Base-by-base conservation (phyloP, 2,329 filamentous ascomycete species). In the Aspergillus ustus region DNA sequence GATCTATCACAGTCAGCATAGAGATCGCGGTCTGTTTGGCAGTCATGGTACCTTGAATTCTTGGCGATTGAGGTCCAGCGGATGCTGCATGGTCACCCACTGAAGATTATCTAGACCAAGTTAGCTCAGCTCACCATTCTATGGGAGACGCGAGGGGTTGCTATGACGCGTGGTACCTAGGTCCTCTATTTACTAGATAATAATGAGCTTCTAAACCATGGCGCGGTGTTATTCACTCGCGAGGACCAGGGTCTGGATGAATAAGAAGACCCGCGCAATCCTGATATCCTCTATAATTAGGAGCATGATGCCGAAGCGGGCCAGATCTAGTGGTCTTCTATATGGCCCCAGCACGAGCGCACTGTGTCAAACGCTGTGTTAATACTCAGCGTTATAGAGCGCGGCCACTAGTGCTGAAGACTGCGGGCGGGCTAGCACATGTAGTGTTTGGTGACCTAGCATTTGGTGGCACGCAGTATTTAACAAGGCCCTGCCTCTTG, bases 211-310 rank as follows among this genome's bases (percentile, higher is more conserved):
- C 34, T 9, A 9, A 9, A 37, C 34, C 9, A 37, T 37, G 11
- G 34, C 34, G 34, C 8, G 34, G 34, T 37, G 34, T 17, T 37
- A 9, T 37, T 37, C 9, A 17, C 34, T 37, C 34, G 34, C 34
- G 11, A 37, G 9, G 34, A 37, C 34, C 11, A 37, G 34, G 34
- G 34, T 37, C 34, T 13, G 34, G 11, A 37, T 37, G 29, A 53
- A 40, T 19, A 19, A 53, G 15, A 59, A 49, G 28, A 53, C 50
- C 0, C 40, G 57, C 8, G 19, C 44, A 20, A 54, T 48, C 43
- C 43, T 50, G 29, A 53, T 37, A 49, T 59, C 50, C 50, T 59
- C 50, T 28, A 59, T 28, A 9, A 59, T 54, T 13, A 59, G 43
- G 7, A 59, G 51, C 50, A 53, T 43, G 28, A 40, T 54, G 5